These are phyloP conservation scores for Pseudozyma pruni DNA, from an alignment of 1,284 basidiomycete genomes.

Conservation along the genomic window DNA sequence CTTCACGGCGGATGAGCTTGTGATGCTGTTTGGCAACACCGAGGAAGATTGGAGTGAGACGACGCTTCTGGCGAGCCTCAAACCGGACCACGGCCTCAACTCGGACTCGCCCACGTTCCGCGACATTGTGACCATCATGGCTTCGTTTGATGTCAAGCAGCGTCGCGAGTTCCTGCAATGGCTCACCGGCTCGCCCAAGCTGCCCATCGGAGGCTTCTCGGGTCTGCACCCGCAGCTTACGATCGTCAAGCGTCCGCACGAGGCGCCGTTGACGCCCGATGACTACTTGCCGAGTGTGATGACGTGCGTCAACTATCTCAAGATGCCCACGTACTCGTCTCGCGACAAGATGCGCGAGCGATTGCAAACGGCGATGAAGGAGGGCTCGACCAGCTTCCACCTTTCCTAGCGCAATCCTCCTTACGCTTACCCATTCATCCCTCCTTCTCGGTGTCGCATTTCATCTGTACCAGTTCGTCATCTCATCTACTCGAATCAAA, in stretches of 20 bases:
- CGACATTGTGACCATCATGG: conserved; percentile 87
- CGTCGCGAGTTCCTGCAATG: conserved; percentile 94
- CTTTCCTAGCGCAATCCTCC: conserved; percentile 46
- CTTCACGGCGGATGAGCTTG: conserved; percentile 92
- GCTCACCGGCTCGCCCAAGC: conserved; percentile 83
- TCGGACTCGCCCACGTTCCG: conserved; percentile 89
- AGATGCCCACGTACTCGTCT: conserved; percentile 64
- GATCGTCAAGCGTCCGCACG: conserved; percentile 95
- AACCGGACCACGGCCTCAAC: conserved; percentile 98
- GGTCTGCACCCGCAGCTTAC: conserved; percentile 93
- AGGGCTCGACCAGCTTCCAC: conserved; percentile 65
- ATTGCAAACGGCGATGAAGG: conserved; percentile 61
- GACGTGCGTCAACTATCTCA: conserved; percentile 87
- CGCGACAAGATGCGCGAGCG: conserved; percentile 60
- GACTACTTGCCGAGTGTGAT: conserved; percentile 97
- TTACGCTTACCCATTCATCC: background rate
- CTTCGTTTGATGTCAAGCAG: conserved; percentile 77
- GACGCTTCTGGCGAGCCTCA: conserved; percentile 90
- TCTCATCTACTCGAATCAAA: no score
- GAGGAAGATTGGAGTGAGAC: conserved; percentile 74
- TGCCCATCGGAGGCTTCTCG: conserved; percentile 89
- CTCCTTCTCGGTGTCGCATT: background rate
- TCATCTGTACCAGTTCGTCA: background rate
- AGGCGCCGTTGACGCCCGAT: conserved; percentile 80
- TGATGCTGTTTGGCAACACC: conserved; percentile 90